phyloP scores from a whole-genome alignment of 768 basidiomycete genomes.

The Trametes coccinea region DNA sequence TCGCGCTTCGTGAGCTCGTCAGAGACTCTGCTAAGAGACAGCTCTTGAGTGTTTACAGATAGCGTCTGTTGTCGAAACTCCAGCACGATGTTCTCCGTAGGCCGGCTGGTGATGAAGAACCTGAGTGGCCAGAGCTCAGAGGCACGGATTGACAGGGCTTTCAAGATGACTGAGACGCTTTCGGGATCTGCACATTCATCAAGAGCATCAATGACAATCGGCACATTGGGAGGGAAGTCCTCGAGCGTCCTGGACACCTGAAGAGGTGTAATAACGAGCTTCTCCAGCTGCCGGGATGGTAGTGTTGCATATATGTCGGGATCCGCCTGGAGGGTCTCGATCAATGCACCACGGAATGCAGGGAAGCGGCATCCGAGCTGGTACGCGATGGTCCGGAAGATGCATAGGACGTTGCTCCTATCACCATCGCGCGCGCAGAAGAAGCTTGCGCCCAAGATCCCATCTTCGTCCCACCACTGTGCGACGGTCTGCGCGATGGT shows the following conservation, averaged over 20 bases:
- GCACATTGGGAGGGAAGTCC: not conserved
- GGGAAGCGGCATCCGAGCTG: slow-evolving; percentile 6
- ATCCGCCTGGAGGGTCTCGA: not conserved
- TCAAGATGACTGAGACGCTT: slow-evolving; percentile 9
- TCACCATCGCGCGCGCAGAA: slow-evolving; percentile 11
- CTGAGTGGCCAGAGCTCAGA: slow-evolving; percentile 3
- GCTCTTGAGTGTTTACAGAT: not conserved
- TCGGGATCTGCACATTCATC: slow-evolving; percentile 21
- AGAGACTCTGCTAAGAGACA: not conserved
- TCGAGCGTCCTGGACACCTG: not conserved
- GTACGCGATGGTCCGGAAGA: slow-evolving; percentile 19
- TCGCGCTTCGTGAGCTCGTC: not conserved
- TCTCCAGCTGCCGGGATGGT: slow-evolving; percentile 6
- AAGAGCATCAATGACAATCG: slow-evolving; percentile 20
- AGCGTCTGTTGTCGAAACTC: not conserved
- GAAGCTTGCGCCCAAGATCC: too few relatives aligned
- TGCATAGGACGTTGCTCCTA: slow-evolving; percentile 5
- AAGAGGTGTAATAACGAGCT: slow-evolving; percentile 15
- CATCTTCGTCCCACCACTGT: too few relatives aligned
- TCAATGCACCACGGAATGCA: not conserved
- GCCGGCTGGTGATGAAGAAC: slow-evolving; percentile 22
- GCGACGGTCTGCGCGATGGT: too few relatives aligned
- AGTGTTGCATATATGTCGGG: not conserved
- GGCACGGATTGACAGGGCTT: not conserved
- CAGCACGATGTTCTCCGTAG: slow-evolving; percentile 1